Conservation (phyloP, 352 stramenopile species). For the Globisporangium nagaii region DNA sequence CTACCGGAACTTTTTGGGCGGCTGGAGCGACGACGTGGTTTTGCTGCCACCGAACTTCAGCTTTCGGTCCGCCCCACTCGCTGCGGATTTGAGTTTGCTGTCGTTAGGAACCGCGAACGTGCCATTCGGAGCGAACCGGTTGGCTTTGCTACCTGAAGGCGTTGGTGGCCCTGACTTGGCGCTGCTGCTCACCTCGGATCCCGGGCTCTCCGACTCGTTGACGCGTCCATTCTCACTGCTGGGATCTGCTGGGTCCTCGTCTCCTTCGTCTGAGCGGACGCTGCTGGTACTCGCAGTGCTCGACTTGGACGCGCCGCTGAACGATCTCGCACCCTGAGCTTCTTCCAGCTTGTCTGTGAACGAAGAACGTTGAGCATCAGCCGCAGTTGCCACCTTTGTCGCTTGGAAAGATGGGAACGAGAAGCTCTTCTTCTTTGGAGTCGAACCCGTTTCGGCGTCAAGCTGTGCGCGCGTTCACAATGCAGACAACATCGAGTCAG, state of each 20-base stretch:
- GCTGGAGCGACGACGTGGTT: slow-evolving; percentile 9
- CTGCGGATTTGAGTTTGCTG: slow-evolving; percentile 1
- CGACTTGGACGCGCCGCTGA: slow-evolving; percentile 6
- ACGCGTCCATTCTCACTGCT: background rate
- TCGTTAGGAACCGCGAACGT: slow-evolving; percentile 1
- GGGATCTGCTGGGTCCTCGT: slow-evolving; percentile 1
- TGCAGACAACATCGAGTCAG: background rate
- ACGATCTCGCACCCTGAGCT: background rate
- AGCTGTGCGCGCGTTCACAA: slow-evolving; percentile 16
- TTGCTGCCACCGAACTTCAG: slow-evolving; percentile 8
- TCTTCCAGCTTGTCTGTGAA: background rate
- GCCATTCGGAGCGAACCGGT: background rate
- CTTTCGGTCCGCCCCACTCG: slow-evolving; percentile 6
- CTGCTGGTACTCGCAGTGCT: slow-evolving; percentile 16
- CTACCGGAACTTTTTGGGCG: slow-evolving; percentile 12
- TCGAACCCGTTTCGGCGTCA: slow-evolving; percentile 27
- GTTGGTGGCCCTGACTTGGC: slow-evolving; percentile 1
- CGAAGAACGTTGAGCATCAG: background rate
- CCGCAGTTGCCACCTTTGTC: slow-evolving; percentile 19
- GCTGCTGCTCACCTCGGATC: background rate
- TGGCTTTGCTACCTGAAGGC: slow-evolving; percentile 3
- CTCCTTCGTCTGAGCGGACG: slow-evolving; percentile 8
- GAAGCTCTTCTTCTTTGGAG: slow-evolving; percentile 35
- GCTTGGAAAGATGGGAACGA: slow-evolving; percentile 37
- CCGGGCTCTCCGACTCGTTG: background rate